Evolutionary conservation across 2,329 filamentous ascomycete species (phyloP).

Genomic region (Gliomastix tumulicola): DNA sequence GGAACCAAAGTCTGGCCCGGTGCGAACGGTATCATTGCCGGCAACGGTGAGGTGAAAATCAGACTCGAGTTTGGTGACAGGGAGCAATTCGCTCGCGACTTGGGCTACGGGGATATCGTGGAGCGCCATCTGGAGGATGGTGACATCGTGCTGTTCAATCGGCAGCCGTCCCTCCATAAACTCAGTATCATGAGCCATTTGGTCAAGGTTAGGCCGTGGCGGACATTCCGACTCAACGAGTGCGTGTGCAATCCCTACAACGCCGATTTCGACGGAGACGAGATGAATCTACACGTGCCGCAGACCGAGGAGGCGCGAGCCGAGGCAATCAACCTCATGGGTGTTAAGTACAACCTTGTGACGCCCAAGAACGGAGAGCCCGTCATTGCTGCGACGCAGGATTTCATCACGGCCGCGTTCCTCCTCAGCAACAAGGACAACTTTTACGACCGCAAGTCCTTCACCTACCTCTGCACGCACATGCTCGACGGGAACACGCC

Average conservation of each 20-base stretch:
- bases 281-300: constrained; percentile 98
- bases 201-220: constrained; percentile 88
- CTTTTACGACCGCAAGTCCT: constrained; percentile 84
- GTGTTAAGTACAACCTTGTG: constrained; percentile 90
- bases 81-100: constrained; percentile 62
- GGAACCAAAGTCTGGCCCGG: constrained; percentile 79
- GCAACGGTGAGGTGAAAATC: constrained; percentile 58
- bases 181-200: constrained; percentile 96
- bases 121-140: constrained; percentile 93
- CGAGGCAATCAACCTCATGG: constrained; percentile 95
- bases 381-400: constrained; percentile 97
- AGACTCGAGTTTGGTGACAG: constrained; percentile 70
- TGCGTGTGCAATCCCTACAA: constrained; percentile 99
- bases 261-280: constrained; percentile 96
- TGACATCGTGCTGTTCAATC: constrained; percentile 95
- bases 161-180: constrained; percentile 95
- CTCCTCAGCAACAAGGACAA: constrained; percentile 86
- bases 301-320: constrained; percentile 95
- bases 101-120: constrained; percentile 80
- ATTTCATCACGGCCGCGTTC: constrained; percentile 96
- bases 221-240: constrained; percentile 94
- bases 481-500: constrained; percentile 80
- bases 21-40: constrained; percentile 74
- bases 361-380: constrained; percentile 97
- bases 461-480: constrained; percentile 84